Evolutionary conservation across 371 early-diverging fungal genomes (phyloP).

Genomic region (Apophysomyces trapeziformis): DNA sequence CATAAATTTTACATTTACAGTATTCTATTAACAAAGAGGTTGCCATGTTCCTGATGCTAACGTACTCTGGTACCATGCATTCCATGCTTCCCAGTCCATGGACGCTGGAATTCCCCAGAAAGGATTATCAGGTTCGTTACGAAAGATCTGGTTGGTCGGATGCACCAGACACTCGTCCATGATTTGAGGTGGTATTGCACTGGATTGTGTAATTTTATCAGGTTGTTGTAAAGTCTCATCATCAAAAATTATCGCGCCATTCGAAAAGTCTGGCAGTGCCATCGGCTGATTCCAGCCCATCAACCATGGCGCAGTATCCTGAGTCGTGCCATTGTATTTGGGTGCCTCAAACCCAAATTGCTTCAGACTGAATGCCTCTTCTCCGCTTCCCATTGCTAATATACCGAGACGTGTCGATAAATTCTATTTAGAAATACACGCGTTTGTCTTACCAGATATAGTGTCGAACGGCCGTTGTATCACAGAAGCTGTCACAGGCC

Average conservation of each 20-base stretch:
- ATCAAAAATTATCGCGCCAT: neutral
- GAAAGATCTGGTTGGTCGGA: constrained; percentile 26
- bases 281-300: neutral
- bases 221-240: neutral
- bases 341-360: constrained; percentile 47
- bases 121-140: constrained; percentile 48
- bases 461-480: too few species aligned
- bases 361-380: constrained; percentile 49
- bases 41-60: constrained; percentile 7
- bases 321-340: neutral
- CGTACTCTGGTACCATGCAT: constrained; percentile 42
- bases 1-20: neutral
- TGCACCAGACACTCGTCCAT: too few species aligned
- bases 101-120: constrained; percentile 51
- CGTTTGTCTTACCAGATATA: too few species aligned
- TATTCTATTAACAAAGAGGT: constrained; percentile 1
- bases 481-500: too few species aligned
- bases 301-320: neutral
- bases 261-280: neutral
- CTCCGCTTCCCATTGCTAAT: neutral
- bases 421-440: neutral
- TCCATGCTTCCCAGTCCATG: constrained; percentile 53
- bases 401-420: neutral
- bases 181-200: neutral
- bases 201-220: neutral